Evolutionary conservation across 345 rosid genomes (phyloP), one percentile per base, ranked within the genome.

Genomic region (Erodium maritimum): DNA sequence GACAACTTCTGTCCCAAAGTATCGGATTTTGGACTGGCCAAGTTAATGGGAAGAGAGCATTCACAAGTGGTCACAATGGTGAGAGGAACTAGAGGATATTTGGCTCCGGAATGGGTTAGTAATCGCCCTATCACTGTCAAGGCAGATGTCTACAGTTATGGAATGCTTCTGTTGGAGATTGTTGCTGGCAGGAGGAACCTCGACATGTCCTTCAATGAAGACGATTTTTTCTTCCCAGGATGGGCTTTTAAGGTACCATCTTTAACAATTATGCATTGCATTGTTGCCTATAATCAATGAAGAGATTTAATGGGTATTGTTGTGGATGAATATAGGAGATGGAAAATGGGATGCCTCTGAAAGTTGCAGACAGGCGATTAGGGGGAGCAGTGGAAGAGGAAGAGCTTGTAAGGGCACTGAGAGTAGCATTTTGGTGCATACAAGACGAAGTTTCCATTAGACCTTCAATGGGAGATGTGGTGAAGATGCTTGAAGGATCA

Each of bases 141-240:
- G 69, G 95, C 84, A 1, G 96, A 89, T 63, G 91, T 89, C 51
- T 88, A 88, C 57, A 88, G 96, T 54, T 86, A 80, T 17, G 91
- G 95, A 17, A 82, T 86, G 84, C 89, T 89, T 18, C 82, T 89
- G 34, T 61, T 89, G 70, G 91, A 84, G 74, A 78, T 89, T 25
- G 61, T 89, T 11, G 86, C 95, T 25, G 89, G 95, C 46, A 66
- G 91, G 55, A 82, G 86, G 71, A 89, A 84, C 67, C 82, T 86
- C 5, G 96, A 86, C 70, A 73, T 82, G 77, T 79, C 89, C 1
- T 77, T 23, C 13, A 58, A 76, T 2, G 78, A 73, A 33, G 86
- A 83, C 2, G 77, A 77, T 42, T 91, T 91, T 82, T 91, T 82
- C 64, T 88, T 77, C 59, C 96, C 96, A 7, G 91, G 96, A 52